Conservation (phyloP, 441 rosid species). For the Croton setiger region DNA sequence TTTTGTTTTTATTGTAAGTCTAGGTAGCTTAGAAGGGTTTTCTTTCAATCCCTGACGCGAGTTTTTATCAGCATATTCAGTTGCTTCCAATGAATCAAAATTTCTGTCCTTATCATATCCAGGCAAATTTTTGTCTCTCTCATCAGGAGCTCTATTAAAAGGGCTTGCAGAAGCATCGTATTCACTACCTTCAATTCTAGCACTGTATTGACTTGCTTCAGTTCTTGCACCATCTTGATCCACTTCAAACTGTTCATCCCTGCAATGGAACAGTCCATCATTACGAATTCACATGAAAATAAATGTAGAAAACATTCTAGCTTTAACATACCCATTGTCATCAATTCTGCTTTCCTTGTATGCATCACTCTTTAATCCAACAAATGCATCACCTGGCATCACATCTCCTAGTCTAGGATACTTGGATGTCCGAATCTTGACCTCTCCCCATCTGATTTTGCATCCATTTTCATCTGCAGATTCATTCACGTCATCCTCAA, state of each 20-base stretch:
- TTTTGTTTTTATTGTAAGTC: conserved; percentile 54
- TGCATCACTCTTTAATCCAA: conserved; percentile 23
- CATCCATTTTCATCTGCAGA: conserved; percentile 38
- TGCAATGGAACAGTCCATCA: conserved; percentile 39
- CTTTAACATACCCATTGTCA: conserved; percentile 41
- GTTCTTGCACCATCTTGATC: conserved; percentile 27
- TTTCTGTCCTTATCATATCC: conserved; percentile 22
- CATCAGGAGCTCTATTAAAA: conserved; percentile 16
- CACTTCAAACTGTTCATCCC: conserved; percentile 37
- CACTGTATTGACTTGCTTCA: conserved; percentile 26
- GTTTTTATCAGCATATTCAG: conserved; percentile 30
- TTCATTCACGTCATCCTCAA: conserved; percentile 32
- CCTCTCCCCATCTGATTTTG: conserved; percentile 72
- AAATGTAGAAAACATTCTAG: background rate
- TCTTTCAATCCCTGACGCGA: conserved; percentile 38
- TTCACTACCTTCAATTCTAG: conserved; percentile 19
- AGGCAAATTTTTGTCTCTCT: conserved; percentile 19
- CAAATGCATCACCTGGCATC: conserved; percentile 24
- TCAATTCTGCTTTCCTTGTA: conserved; percentile 28
- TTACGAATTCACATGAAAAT: background rate
- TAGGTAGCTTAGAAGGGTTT: conserved; percentile 43
- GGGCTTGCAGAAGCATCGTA: conserved; percentile 24
- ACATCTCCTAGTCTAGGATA: conserved; percentile 34
- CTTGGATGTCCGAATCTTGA: conserved; percentile 61
- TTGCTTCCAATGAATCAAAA: conserved; percentile 19